Evolutionary conservation across 257 asterid species (phyloP).

Genomic region (Perilla frutescens): DNA sequence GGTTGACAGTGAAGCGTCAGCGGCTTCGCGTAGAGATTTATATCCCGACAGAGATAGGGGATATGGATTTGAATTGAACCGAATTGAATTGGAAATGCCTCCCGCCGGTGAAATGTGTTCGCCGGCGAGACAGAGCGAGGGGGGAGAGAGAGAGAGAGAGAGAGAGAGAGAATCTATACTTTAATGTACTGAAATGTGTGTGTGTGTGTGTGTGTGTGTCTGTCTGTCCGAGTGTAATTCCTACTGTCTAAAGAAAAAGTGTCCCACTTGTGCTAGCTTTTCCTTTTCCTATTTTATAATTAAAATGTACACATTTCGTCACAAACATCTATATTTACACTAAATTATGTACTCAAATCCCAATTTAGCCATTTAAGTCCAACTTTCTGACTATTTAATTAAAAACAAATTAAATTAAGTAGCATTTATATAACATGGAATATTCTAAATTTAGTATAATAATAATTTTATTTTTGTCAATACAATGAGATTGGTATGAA

Average conservation of each 20-base stretch:
- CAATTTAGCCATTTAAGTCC: neutral
- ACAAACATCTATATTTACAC: too few species aligned
- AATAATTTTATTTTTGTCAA: too few species aligned
- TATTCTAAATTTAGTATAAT: too few species aligned
- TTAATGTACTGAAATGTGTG: slow-evolving; percentile 14
- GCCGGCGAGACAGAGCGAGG: slow-evolving; percentile 34
- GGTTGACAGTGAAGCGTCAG: slow-evolving; percentile 6
- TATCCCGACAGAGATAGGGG: neutral
- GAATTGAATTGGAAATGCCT: neutral
- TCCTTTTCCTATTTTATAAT: neutral
- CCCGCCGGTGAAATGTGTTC: slow-evolving; percentile 35
- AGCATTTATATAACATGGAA: too few species aligned
- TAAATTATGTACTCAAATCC: neutral
- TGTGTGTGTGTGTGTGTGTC: slow-evolving; percentile 12
- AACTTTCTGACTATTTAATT: neutral
- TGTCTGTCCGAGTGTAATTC: slow-evolving; percentile 25
- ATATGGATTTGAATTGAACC: neutral
- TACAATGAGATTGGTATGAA: too few species aligned
- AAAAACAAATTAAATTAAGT: neutral
- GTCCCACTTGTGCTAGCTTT: neutral
- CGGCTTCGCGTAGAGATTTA: slow-evolving; percentile 14
- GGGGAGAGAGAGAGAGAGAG: slow-evolving; percentile 13
- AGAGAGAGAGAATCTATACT: slow-evolving; percentile 40
- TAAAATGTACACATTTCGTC: neutral
- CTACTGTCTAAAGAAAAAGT: slow-evolving; percentile 19